These are phyloP conservation scores for Nymphaea colorata DNA, from an alignment of 164 flowering plant genomes.

Conservation along the genomic window DNA sequence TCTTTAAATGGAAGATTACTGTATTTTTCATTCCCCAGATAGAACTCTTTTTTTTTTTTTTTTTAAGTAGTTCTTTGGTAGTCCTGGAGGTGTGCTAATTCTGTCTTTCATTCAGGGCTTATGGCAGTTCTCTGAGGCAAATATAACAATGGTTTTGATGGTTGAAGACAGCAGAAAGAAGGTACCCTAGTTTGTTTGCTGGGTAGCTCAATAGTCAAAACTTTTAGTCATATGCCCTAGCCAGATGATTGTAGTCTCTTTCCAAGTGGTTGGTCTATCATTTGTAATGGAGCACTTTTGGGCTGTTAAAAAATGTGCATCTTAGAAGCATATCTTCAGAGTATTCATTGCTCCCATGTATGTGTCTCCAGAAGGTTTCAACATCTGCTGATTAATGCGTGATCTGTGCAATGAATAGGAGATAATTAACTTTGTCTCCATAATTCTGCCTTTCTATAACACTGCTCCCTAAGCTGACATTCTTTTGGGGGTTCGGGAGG, in stretches of 20 bases:
- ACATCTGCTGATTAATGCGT: not conserved
- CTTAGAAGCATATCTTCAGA: not conserved
- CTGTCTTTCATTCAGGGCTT: constrained; percentile 73
- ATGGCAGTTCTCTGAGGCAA: constrained; percentile 58
- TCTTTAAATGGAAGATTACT: not conserved
- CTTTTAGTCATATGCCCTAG: constrained; percentile 8
- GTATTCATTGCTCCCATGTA: not conserved
- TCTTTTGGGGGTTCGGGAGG: constrained; percentile 56
- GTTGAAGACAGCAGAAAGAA: constrained; percentile 73
- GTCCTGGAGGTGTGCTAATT: constrained; percentile 67
- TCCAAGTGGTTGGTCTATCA: not conserved
- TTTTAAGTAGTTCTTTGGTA: constrained; percentile 8
- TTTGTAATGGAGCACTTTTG: not conserved
- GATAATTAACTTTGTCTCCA: not conserved
- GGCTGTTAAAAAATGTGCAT: not conserved
- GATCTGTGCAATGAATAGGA: not conserved
- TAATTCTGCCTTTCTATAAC: not conserved
- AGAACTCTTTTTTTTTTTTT: not conserved
- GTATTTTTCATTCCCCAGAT: not conserved
- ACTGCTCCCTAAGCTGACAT: constrained; percentile 37
- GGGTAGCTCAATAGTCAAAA: constrained; percentile 34
- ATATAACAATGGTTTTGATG: constrained; percentile 62
- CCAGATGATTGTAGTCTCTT: constrained; percentile 1
- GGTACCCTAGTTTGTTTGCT: constrained; percentile 81
- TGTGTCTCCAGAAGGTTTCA: not conserved